Evolutionary conservation across 441 rosid genomes (phyloP).

Genomic region (Breynia disticha): DNA sequence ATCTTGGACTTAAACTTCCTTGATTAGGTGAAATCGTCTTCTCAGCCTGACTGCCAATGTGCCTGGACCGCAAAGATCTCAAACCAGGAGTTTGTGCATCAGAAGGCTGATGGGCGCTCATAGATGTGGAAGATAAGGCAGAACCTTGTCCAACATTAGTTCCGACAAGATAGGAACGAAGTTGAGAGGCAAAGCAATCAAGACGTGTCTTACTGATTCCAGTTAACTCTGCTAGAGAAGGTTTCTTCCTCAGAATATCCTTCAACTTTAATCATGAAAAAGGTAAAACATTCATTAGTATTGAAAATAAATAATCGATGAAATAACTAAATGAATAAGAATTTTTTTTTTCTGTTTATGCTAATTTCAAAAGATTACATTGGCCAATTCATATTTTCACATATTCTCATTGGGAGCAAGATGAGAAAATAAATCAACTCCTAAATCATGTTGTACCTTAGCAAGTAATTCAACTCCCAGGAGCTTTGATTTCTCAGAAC

Average conservation of each 20-base stretch:
- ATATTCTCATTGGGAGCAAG: neutral
- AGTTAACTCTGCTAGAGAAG: slow-evolving; percentile 78
- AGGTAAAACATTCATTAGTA: slow-evolving; percentile 9
- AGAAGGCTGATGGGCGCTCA: slow-evolving; percentile 8
- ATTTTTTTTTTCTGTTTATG: neutral
- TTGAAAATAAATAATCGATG: neutral
- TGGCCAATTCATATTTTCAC: too few species aligned
- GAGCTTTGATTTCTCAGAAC: slow-evolving; percentile 85
- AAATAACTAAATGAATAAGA: neutral
- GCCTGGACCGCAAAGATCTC: slow-evolving; percentile 38
- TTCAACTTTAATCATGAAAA: slow-evolving; percentile 43
- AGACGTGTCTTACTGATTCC: slow-evolving; percentile 83
- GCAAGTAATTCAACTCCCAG: slow-evolving; percentile 68
- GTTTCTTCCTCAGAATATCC: slow-evolving; percentile 69
- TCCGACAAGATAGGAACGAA: slow-evolving; percentile 71
- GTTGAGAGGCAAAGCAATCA: slow-evolving; percentile 71
- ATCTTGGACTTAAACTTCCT: slow-evolving; percentile 71
- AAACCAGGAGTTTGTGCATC: slow-evolving; percentile 18
- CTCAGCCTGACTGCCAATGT: slow-evolving; percentile 31
- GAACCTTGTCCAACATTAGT: slow-evolving; percentile 25
- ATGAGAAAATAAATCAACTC: neutral
- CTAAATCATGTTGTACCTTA: slow-evolving; percentile 40
- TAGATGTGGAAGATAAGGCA: slow-evolving; percentile 14
- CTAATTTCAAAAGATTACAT: neutral
- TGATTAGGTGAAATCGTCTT: slow-evolving; percentile 40